A percentile compares a stretch with the other conserved stretches of the same genome.
Evolutionary conservation across 208 protist genomes (phyloP).

Genomic region (Leishmania gerbilli): DNA sequence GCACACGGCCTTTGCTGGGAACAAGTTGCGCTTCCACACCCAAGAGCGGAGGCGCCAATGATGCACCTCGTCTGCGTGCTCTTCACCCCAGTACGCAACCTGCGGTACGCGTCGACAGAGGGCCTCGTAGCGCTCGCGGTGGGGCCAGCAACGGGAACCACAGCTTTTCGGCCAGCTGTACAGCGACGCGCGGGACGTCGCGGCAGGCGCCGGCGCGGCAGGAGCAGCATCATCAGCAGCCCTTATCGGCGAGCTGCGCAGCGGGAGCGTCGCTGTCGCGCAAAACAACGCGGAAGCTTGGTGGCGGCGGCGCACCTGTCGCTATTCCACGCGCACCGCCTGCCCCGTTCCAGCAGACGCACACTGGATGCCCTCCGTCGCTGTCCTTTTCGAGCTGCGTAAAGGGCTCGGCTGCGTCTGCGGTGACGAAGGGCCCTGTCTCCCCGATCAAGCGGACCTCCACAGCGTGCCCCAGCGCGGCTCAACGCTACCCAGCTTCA

Average conservation of each 20-base stretch:
- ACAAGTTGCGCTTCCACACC: background rate
- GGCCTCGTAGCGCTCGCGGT: slow-evolving; percentile 4
- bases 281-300: slow-evolving; percentile 9
- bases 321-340: background rate
- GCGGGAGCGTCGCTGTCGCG: background rate
- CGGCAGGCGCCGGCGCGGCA: background rate
- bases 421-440: slow-evolving; percentile 14
- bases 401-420: background rate
- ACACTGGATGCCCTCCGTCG: slow-evolving; percentile 23
- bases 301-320: background rate
- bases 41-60: background rate
- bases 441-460: slow-evolving; percentile 35
- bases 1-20: slow-evolving; percentile 17
- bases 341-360: slow-evolving; percentile 27
- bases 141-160: background rate
- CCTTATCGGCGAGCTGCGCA: slow-evolving; percentile 10
- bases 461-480: slow-evolving; percentile 27
- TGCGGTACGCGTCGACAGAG: background rate
- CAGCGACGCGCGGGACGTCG: slow-evolving; percentile 1
- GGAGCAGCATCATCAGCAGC: background rate
- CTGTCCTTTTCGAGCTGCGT: slow-evolving; percentile 11
- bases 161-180: background rate
- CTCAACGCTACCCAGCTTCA: slow-evolving; percentile 14
- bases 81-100: slow-evolving; percentile 2
- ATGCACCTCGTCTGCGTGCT: slow-evolving; percentile 8